Base-by-base conservation (phyloP, 2,329 filamentous ascomycete genomes). In the Trichoderma semiorbis region DNA sequence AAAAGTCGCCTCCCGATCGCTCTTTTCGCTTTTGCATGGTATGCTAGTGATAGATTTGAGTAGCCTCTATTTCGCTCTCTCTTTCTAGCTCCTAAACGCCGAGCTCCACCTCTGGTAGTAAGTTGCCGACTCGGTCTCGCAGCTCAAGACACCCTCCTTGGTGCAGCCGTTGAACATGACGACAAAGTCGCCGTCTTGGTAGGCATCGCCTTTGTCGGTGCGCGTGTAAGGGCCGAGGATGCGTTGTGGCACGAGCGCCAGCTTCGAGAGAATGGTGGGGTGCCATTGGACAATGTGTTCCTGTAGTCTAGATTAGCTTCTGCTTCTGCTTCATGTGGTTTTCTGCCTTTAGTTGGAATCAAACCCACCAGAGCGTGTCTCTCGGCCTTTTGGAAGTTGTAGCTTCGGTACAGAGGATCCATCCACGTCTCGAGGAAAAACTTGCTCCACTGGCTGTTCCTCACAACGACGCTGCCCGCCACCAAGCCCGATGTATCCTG, bases 361-460 rank as follows among this genome's bases (percentile, higher is more conserved):
- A 53, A 53, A 80, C 90, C 79, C 85, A 94, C 96, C 84, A 99
- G 82, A 65, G 95, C 95, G 84, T 99, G 95, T 28, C 87, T 89
- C 81, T 99, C 96, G 0, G 94, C 95, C 80, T 97, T 98, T 78
- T 97, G 93, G 78, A 99, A 99, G 79, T 97, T 97, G 83, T 99
- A 99, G 75, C 87, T 93, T 74, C 95, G 88, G 82, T 97, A 99
- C 57, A 98, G 84, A 62, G 96, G 96, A 80, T 98, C 94, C 78
- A 96, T 97, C 96, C 96, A 99, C 1, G 93, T 92, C 80, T 99
- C 96, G 21, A 98, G 82, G 78, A 99, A 93, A 84, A 93, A 99
- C 78, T 92, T 92, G 58, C 93, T 92, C 93, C 95, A 99, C 70
- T 96, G 93, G 26, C 95, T 94, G 73, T 92, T 93, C 74, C 90